Evolutionary conservation across 2,329 filamentous ascomycete genomes (phyloP), one percentile per base, ranked within the genome.

Genomic region (Calonectria pseudoreteaudii): DNA sequence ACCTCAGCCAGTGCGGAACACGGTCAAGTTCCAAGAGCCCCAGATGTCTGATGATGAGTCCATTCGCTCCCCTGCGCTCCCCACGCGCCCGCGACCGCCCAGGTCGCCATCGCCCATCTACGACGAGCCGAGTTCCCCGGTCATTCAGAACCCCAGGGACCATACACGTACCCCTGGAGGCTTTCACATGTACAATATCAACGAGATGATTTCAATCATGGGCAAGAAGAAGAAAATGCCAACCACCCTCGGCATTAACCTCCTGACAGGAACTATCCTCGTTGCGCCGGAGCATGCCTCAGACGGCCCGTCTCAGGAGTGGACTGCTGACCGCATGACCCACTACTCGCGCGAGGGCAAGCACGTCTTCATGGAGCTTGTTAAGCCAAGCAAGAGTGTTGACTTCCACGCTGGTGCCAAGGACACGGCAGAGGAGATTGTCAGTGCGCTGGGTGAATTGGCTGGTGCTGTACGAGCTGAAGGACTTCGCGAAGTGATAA

Each of bases 171-270:
- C 93, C 2, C 94, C 94, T 7, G 94, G 94, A 23, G 95, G 94
- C 2, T 98, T 96, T 82, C 96, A 97, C 82, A 89, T 98, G 84
- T 98, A 98, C 86, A 98, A 98, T 80, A 96, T 98, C 80, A 98
- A 96, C 82, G 96, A 98, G 85, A 98, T 98, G 94, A 92, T 98
- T 6, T 96, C 95, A n/a, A 92, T 97, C 56, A 96, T 98, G 92
- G 96, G 96, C 71, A 98, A 98, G 87, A 94, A 94, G 81, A 98
- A 98, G 88, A 98, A 98, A 87, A 97, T 98, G 94, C 95, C 96
- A 1, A 98, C 95, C n/a, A 98, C 95, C 0, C 85, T 98, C 47
- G 96, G 96, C n/a, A 93, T 98, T 81, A 98, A 98, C 82, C 88
- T 97, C 70, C 93, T 93, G 62, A 97, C 95, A 20, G 96, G 96